Conservation (phyloP, 768 basidiomycete species). For the Lentinula sp. region DNA sequence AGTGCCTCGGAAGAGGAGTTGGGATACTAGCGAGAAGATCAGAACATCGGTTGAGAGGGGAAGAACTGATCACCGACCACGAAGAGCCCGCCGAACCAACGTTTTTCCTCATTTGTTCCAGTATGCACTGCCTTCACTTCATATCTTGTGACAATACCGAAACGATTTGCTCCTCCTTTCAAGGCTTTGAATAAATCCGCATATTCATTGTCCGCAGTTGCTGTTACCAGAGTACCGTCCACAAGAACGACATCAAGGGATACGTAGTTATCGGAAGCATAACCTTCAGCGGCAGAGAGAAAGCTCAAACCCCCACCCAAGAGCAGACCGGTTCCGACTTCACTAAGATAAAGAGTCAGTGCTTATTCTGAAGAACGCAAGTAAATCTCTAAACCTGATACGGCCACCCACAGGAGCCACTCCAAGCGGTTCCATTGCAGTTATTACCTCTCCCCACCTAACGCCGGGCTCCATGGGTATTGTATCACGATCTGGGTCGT, state of each 20-base stretch:
- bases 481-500: constrained; percentile 25
- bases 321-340: constrained; percentile 36
- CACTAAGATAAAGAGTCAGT: constrained; percentile 15
- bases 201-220: constrained; percentile 31
- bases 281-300: constrained; percentile 33
- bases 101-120: constrained; percentile 28
- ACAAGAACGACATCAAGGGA: constrained; percentile 38
- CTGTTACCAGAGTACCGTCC: constrained; percentile 32
- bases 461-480: constrained; percentile 35
- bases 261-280: constrained; percentile 28
- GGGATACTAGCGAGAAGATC: constrained; percentile 20
- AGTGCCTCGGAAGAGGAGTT: constrained; percentile 31
- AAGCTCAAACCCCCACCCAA: constrained; percentile 38
- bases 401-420: constrained; percentile 20
- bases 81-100: constrained; percentile 32
- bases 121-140: constrained; percentile 32
- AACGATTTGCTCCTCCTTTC: constrained; percentile 39
- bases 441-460: constrained; percentile 34
- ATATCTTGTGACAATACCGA: constrained; percentile 39
- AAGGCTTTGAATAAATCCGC: constrained; percentile 37
- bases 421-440: constrained; percentile 27
- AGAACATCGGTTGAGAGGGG: background rate
- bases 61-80: constrained; percentile 17
- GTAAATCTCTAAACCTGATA: background rate
- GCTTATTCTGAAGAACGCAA: background rate